Base-by-base conservation (phyloP, 257 asterid genomes). In the Solanum peruvianum region DNA sequence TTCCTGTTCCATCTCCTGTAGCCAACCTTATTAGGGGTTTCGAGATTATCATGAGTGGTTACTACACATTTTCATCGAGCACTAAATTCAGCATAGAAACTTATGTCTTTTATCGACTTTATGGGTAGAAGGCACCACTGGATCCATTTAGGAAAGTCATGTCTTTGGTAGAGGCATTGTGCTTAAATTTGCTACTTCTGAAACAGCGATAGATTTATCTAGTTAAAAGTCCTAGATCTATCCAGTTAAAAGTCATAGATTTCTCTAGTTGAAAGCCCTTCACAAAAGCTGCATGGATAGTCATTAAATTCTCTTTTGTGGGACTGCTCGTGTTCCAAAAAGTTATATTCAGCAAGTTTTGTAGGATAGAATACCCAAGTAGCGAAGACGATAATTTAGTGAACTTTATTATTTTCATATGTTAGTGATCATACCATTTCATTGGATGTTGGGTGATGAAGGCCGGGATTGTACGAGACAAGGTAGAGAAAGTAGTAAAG, bases 131-230 rank as follows among this genome's bases (percentile, higher is more conserved):
- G 45, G 73, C 77, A 64, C 87, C 89, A 73, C 69, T 60, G 62
- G 69, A 83, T 86, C 87, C 37, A 60, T 9, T 37, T 83, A 64
- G 82, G 78, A 84, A 82, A 85, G 64, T 37, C 90, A 89, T 75
- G 84, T 86, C 92, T 78, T 91, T 93, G 16, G n/a, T 91, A 86
- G 91, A 91, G 96, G 5, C 35, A 33, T 96, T 94, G 93, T 8
- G 35, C 35, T 39, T 39, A 1, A 39, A 39, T 39, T 7, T 39
- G 8, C 44, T 39, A 39, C 44, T 39, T 33, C 35, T 33, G 35
- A 33, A 33, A 33, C 3, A 33, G 35, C 35, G 35, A 33, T 33
- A 33, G 4, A 33, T 33, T 33, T 33, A 33, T 3, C 35, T 33
- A 33, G 35, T 33, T 33, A 5, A 33, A 33, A 33, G 35, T 33